These are phyloP conservation scores for Fraxinus paxiana DNA, from an alignment of 305 asterid species.

Conservation along the genomic window DNA sequence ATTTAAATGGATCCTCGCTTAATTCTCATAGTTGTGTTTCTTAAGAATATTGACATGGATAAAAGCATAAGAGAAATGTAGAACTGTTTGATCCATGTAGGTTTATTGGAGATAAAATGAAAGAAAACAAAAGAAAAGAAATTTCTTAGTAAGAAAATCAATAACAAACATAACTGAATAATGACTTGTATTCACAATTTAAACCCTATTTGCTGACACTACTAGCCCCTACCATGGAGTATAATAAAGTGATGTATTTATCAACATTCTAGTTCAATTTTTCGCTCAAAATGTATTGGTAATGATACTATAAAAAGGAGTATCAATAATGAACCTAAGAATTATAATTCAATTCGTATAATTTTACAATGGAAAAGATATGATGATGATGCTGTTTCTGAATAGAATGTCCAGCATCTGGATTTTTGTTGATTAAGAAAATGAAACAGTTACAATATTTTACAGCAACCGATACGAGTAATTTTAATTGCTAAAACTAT, in stretches of 20 bases:
- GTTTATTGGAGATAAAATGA: background rate
- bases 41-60: background rate
- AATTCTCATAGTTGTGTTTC: background rate
- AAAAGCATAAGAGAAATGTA: background rate
- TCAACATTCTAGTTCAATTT: background rate
- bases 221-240: background rate
- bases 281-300: background rate
- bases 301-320: background rate
- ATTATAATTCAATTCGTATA: background rate
- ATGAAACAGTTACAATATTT: background rate
- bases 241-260: background rate
- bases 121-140: background rate
- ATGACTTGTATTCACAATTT: background rate
- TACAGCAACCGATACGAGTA: background rate
- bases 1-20: background rate
- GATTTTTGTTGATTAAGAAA: background rate
- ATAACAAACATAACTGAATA: background rate
- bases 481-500: background rate
- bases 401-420: background rate
- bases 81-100: background rate
- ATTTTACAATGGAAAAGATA: background rate
- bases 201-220: background rate
- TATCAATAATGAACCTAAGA: background rate
- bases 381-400: background rate
- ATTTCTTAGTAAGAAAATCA: background rate